These are phyloP conservation scores for Penicillium maclennaniae DNA, from an alignment of 495 filamentous ascomycete species.

Conservation along the genomic window DNA sequence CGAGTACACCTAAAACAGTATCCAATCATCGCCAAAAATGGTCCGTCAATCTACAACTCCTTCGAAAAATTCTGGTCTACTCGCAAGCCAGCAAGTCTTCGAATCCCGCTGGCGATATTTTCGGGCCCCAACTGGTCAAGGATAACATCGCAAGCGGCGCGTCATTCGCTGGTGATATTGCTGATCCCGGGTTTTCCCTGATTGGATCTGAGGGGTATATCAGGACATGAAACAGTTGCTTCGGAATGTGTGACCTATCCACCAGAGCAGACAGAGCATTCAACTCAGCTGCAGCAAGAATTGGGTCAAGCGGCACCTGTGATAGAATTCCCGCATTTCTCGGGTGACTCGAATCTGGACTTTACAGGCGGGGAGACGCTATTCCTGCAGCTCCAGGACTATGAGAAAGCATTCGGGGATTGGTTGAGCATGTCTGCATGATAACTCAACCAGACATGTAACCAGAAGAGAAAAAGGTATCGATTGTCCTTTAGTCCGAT, in stretches of 20 bases:
- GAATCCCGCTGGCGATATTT: slow-evolving; percentile 18
- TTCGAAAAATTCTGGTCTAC: slow-evolving; percentile 33
- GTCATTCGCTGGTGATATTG: slow-evolving; percentile 10
- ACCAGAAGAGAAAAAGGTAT: not conserved
- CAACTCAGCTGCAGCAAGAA: slow-evolving; percentile 5
- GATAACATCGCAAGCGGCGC: slow-evolving; percentile 10
- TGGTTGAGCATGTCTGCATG: slow-evolving; percentile 27
- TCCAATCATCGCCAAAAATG: slow-evolving; percentile 15
- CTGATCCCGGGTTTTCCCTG: slow-evolving; percentile 29
- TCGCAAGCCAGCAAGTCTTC: slow-evolving; percentile 24
- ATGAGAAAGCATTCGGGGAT: slow-evolving; percentile 32
- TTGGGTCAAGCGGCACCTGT: slow-evolving; percentile 1
- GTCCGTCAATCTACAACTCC: slow-evolving; percentile 28
- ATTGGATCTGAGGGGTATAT: slow-evolving; percentile 35
- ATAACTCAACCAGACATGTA: slow-evolving; percentile 1
- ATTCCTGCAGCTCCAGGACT: slow-evolving; percentile 30
- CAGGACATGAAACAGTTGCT: slow-evolving; percentile 32
- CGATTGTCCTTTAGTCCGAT: slow-evolving; percentile 4
- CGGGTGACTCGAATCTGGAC: slow-evolving; percentile 17
- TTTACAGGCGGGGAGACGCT: slow-evolving; percentile 20
- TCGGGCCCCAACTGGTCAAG: slow-evolving; percentile 24
- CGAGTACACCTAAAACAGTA: not conserved
- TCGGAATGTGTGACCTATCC: slow-evolving; percentile 32
- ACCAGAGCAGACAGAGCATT: slow-evolving; percentile 26
- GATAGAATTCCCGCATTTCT: slow-evolving; percentile 12